Base-by-base conservation (phyloP, 495 filamentous ascomycete genomes). In the Aspergillus baeticus region DNA sequence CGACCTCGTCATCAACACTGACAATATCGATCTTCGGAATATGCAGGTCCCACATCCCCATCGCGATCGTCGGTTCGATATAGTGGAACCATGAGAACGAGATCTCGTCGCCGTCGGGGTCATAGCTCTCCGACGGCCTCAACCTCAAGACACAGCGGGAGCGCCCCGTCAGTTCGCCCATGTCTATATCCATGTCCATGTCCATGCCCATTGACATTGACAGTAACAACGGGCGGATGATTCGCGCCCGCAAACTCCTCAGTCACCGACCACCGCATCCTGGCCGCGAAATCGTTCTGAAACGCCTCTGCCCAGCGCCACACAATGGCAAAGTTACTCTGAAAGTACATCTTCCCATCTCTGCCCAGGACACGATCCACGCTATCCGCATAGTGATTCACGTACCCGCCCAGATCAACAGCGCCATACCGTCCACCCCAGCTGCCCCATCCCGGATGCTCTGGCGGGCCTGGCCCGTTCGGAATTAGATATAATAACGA, bases 231-330 rank as follows among this genome's bases (percentile, higher is more conserved):
- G 11, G 74, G 74, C 21, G 66, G 62, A 51, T 78, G 75, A 54
- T 74, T 76, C n/a, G 63, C 66, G 15, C 49, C 34, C 2, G 15
- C 33, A 14, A 63, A 58, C 22, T 68, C 54, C 2, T 3, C 26
- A 29, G 3, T 3, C 26, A 29, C 20, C 0, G 69, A 71, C 77
- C 76, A 78, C 53, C 72, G 65, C 48, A 78, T 75, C 4, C 76
- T 57, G 0, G 76, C 75, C 3, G 74, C 72, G 51, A 81, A 77
- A 54, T 77, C 76, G 52, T 71, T 66, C 54, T 79, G 74, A 49
- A 67, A 75, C 2, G 75, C 75, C 14, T 69, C 62, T 7, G 74
- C 38, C 77, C 76, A 80, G 5, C 76, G 61, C 74, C 76, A 80
- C 15, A 49, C 41, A 15, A 35, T 39, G 37, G 47, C 29, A 18